Evolutionary conservation across 352 stramenopile species (phyloP).

Genomic region (Phytopythium chamaehyphon): DNA sequence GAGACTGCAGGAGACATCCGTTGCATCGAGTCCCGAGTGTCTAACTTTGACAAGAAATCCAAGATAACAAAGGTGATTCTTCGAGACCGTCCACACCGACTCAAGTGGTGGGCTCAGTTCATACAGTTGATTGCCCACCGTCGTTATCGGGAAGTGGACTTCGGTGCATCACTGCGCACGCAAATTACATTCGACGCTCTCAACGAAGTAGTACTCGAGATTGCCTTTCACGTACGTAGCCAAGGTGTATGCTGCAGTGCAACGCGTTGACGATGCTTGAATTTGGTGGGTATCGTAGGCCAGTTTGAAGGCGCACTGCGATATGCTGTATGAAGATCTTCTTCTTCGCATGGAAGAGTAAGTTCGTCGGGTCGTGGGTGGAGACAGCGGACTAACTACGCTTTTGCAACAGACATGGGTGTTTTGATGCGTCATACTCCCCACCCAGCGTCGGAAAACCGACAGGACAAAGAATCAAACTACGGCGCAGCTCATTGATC

Average conservation of each 20-base stretch:
- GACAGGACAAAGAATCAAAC: slow-evolving; percentile 9
- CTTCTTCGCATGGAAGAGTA: slow-evolving; percentile 46
- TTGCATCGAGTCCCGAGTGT: slow-evolving; percentile 76
- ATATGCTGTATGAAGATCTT: slow-evolving; percentile 29
- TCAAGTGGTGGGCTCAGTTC: slow-evolving; percentile 26
- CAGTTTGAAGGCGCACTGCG: slow-evolving; percentile 22
- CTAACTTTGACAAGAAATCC: slow-evolving; percentile 64
- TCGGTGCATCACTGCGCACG: slow-evolving; percentile 38
- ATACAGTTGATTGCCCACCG: slow-evolving; percentile 15
- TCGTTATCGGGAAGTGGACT: slow-evolving; percentile 30
- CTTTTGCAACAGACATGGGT: slow-evolving; percentile 24
- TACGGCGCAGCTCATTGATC: slow-evolving; percentile 22
- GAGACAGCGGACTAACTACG: not conserved
- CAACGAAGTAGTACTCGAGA: slow-evolving; percentile 44
- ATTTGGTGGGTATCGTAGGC: no score
- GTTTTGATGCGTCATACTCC: slow-evolving; percentile 48
- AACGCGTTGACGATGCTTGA: no score
- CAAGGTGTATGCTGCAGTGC: no score
- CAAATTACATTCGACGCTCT: slow-evolving; percentile 61
- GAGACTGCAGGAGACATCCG: slow-evolving; percentile 3
- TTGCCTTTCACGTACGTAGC: slow-evolving; percentile 50
- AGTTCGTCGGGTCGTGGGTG: not conserved
- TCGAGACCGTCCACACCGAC: slow-evolving; percentile 45
- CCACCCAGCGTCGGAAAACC: slow-evolving; percentile 40
- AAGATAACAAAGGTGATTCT: slow-evolving; percentile 91